Base-by-base conservation (phyloP, 2,329 filamentous ascomycete species). In the Verticillium alfalfae region DNA sequence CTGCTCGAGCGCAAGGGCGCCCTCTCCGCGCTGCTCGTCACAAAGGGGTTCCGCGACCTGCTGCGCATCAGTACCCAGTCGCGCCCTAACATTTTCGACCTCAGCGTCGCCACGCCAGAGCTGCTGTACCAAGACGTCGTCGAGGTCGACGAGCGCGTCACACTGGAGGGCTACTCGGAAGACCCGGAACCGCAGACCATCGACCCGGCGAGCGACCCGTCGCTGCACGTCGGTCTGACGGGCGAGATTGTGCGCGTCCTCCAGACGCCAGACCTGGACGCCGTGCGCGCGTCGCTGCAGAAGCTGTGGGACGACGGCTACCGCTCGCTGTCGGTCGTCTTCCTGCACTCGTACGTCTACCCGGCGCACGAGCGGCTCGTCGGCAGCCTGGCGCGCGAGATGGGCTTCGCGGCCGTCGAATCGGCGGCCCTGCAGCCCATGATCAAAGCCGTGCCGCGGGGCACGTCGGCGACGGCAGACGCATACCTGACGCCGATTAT, bases 1-100 rank as follows among this genome's bases (percentile, higher is more conserved):
- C 75, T 92, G n/a, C 76, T 92, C 1, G 89, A 92, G 70, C 77
- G 89, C 49, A 92, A 92, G 71, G 90, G 90, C 31, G 88, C 91
- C 67, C 82, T 82, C 45, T 88, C 89, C 65, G 89, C 88, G 0
- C 81, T 92, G 68, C 79, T 92, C 1, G 87, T 89, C 0, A 91
- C 88, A 1, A 87, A 85, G 61, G 89, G 90, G 0, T 92, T 92
- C 76, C 85, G 86, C 64, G 89, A 92, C 69, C 87, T 88, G 65
- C 76, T 92, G 5, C 81, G 84, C 34, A 92, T 92, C 67, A 89
- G 89, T 1, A 91, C 92, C 67, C 90, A 92, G 74, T 86, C 86
- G 1, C 80, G 89, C 22, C 89, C 89, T 1, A 83, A 88, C 63
- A 89, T 92, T 60, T 92, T 92, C 66, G 89, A 91, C 67, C 77